Evolutionary conservation across 495 filamentous ascomycete species (phyloP), one percentile per base, ranked within the genome.

Genomic region (Niebla homalea): DNA sequence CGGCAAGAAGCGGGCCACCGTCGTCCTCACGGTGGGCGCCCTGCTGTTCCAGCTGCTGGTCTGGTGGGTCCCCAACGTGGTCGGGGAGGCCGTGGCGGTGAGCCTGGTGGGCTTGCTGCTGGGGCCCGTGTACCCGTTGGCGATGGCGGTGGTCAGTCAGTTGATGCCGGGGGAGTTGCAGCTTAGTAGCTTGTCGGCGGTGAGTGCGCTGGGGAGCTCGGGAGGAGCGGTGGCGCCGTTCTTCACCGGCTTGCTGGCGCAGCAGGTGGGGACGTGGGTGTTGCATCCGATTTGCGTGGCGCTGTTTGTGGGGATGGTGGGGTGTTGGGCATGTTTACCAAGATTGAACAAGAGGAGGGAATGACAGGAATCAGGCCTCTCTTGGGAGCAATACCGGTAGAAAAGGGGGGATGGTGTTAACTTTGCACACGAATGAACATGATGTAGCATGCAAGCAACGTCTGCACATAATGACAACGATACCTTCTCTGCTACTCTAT

Each of bases 211-310:
- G 60, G 85, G 87, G 0, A 85, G 79, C 54, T 79, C 76, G 2
- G 85, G 87, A 3, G 85, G 83, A 5, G 84, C 84, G 0, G 70
- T 83, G 4, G 80, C 80, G 20, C 86, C 85, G 0, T 89, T 90
- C 51, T 73, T 82, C 0, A 88, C 80, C 4, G 85, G 84, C 45
- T 53, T 87, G 37, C 57, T 89, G 6, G 81, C 85, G 0, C 78
- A 85, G 58, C 71, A 73, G 6, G 71, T 72, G 7, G 85, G 86
- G 0, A 84, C 83, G 1, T 84, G 73, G 58, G 81, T 90, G 15
- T 60, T 92, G 58, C 84, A 89, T 70, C 84, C 85, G 5, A 68
- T 79, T 43, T 76, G 72, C 57, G 73, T 85, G 49, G 77, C 73
- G 36, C 55, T 89, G 55, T 88, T 83, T 68, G 76, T 66, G 3